A percentile compares a stretch with the other conserved stretches of the same genome.
Evolutionary conservation across 2,329 filamentous ascomycete species (phyloP).

Genomic region (Daldinia sp.): DNA sequence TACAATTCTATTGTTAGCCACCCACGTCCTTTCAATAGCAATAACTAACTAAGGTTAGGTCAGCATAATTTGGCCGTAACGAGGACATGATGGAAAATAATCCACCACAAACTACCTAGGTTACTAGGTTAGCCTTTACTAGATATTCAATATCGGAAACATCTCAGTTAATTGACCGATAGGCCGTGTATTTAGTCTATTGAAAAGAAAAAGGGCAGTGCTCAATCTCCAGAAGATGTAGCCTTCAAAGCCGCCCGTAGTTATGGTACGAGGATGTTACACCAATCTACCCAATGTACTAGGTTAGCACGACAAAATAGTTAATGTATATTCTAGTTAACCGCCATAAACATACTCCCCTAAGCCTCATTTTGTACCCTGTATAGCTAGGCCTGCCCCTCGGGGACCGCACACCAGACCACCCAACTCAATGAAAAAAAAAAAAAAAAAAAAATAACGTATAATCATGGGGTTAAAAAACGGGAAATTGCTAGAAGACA

Average conservation of each 20-base stretch:
- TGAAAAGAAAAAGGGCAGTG: background rate
- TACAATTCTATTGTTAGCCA: background rate
- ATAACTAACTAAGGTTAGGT: too few relatives aligned
- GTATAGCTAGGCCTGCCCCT: background rate
- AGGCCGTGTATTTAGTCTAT: background rate
- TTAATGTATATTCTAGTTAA: background rate
- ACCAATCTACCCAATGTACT: background rate
- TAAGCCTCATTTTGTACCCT: background rate
- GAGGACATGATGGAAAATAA: background rate
- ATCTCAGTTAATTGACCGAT: background rate
- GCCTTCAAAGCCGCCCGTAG: background rate
- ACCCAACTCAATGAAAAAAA: background rate
- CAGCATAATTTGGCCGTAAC: background rate
- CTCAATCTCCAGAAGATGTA: background rate
- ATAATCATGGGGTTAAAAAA: background rate
- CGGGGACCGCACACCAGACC: background rate
- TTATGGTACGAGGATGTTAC: background rate
- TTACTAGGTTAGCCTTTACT: too few relatives aligned
- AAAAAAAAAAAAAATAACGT: too few relatives aligned
- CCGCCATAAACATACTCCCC: background rate
- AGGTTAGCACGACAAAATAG: background rate
- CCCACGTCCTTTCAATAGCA: too few relatives aligned
- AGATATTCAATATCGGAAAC: background rate
- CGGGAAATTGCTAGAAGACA: background rate
- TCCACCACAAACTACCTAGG: background rate